Evolutionary conservation across 2,329 filamentous ascomycete species (phyloP), one percentile per base, ranked within the genome.

Genomic region (Calonectria pauciramosa): DNA sequence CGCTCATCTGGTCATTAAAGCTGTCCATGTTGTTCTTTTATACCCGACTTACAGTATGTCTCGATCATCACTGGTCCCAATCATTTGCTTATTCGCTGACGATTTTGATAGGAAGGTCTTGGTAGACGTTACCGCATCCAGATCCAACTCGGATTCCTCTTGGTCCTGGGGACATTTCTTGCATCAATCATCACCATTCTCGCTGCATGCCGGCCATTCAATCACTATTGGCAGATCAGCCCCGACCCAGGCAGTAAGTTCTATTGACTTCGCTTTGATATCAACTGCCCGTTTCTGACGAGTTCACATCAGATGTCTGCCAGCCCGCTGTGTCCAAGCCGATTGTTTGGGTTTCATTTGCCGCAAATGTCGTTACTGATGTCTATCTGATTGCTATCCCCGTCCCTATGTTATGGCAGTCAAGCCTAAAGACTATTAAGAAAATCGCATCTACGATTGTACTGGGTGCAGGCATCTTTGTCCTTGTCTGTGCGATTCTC

Each of bases 371-470:
- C 2, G 79, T 83, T 6, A 92, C 91, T 8, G 91, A 92, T 75
- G 74, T 91, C 1, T 92, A 92, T 71, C 85, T 92, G 10, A 88
- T 92, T 71, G 86, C 86, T 7, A 91, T 92, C 34, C 90, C 90
- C 0, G 83, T 90, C 0, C 90, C 90, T 1, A 88, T 91, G 81
- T 79, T 85, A 0, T 87, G 84, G 83, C 77, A 80, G 16, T 85
- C 84, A 0, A 83, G 75, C 4, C 72, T 86, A 38, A 82, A 80
- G 41, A 79, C 76, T 1, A 68, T 79, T 6, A 86, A 86, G 77
- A 87, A 86, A 67, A 80, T 85, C 18, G 85, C 83, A 0, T 82
- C 83, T 2, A 86, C 81, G 0, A 74, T 85, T 18, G 80, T 87
- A 0, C 83, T 87, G 26, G 82, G 85, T 0, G 83, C 83, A 0